These are phyloP conservation scores for Cryptococcus sp. DNA, from an alignment of 1,284 basidiomycete genomes.

Conservation along the genomic window DNA sequence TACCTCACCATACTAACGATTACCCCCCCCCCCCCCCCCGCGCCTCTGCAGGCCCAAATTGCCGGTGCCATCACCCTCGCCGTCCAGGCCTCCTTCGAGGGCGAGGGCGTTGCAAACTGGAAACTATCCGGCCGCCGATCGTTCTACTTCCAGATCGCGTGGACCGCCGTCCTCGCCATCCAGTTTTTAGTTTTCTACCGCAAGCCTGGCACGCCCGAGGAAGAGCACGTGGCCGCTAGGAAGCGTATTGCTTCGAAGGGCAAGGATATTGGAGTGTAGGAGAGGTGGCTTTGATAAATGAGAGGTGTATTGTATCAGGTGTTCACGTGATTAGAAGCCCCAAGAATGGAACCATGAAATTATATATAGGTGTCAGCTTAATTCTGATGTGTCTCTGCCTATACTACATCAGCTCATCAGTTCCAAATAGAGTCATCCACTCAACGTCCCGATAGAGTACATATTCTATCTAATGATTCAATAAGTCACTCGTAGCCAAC, in stretches of 20 bases:
- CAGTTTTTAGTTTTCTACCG: constrained; percentile 35
- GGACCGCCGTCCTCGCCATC: constrained; percentile 24
- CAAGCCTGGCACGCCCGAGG: constrained; percentile 24
- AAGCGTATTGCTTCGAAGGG: constrained; percentile 28
- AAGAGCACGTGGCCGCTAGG: constrained; percentile 36
- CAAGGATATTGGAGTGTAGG: constrained; percentile 10
- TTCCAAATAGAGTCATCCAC: too few relatives aligned
- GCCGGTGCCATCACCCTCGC: constrained; percentile 40
- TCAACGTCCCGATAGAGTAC: too few relatives aligned
- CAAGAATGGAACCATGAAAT: too few relatives aligned
- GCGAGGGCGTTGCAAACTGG: constrained; percentile 33
- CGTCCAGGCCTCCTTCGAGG: constrained; percentile 44
- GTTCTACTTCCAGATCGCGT: constrained; percentile 39
- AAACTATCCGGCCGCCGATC: constrained; percentile 22
- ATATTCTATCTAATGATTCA: too few relatives aligned
- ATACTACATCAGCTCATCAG: too few relatives aligned
- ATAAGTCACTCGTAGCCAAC: too few relatives aligned
- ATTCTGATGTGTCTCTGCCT: too few relatives aligned
- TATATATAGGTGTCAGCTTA: too few relatives aligned
- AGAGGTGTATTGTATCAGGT: too few relatives aligned
- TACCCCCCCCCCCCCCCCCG: too few relatives aligned
- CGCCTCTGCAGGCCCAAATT: constrained; percentile 24
- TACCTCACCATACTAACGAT: not conserved
- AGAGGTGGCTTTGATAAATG: not conserved
- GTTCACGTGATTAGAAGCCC: too few relatives aligned